These are phyloP conservation scores for Mallotus repandus DNA, from an alignment of 441 rosid species.

Conservation along the genomic window DNA sequence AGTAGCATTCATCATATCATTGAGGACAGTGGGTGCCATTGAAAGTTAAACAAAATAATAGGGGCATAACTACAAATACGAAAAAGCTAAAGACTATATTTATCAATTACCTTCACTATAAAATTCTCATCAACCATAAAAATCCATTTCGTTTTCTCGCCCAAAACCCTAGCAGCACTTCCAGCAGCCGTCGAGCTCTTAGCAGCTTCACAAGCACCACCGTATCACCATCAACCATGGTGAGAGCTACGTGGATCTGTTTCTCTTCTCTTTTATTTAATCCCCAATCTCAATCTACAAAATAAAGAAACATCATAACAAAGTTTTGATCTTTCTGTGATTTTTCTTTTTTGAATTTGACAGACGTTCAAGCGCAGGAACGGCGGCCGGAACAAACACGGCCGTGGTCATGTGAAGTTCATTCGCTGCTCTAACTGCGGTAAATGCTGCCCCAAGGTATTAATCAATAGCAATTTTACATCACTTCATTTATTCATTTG, in stretches of 20 bases:
- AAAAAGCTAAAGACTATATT: not conserved
- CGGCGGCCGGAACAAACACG: slow-evolving; percentile 96
- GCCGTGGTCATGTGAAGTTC: slow-evolving; percentile 89
- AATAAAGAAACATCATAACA: not conserved
- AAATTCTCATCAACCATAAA: not conserved
- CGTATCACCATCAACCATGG: not conserved
- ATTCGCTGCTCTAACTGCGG: slow-evolving; percentile 98
- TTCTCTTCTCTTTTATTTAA: not conserved
- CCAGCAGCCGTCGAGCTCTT: not conserved
- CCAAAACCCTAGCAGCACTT: slow-evolving; percentile 15
- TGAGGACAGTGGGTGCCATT: not conserved
- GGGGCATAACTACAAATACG: not conserved
- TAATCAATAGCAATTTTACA: too few relatives aligned
- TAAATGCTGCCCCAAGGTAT: slow-evolving; percentile 91
- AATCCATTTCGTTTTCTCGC: not conserved
- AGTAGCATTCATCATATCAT: too few relatives aligned
- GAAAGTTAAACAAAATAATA: not conserved
- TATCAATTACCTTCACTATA: not conserved
- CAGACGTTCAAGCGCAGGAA: slow-evolving; percentile 96
- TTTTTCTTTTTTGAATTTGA: not conserved
- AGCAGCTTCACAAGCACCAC: too few relatives aligned
- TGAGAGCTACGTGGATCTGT: not conserved
- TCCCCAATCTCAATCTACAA: not conserved
- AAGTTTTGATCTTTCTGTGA: not conserved
- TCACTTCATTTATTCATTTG: not conserved